Percentiles rank a stretch among this genome's conserved stretches.
phyloP scores from a whole-genome alignment of 2,329 filamentous ascomycete genomes.

The Alternaria novae-zelandiae region DNA sequence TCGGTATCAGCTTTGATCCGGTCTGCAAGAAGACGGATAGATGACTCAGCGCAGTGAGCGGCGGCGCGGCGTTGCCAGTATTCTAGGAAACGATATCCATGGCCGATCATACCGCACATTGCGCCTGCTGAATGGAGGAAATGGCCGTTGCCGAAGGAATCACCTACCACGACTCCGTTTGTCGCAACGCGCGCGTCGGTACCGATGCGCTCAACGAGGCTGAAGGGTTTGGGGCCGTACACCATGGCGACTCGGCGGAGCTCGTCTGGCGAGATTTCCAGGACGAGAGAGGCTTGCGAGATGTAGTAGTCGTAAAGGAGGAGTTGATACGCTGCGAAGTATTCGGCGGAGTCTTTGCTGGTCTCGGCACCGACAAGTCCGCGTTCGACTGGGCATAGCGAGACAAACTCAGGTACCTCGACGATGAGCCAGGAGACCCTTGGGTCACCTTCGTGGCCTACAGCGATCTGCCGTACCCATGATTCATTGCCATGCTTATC shows the following conservation, averaged over 20 bases:
- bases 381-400: background rate
- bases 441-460: slow-evolving; percentile 9
- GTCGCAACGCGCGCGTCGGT: slow-evolving; percentile 16
- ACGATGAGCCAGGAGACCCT: slow-evolving; percentile 9
- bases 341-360: slow-evolving; percentile 17
- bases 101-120: slow-evolving; percentile 26
- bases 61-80: slow-evolving; percentile 21
- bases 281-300: slow-evolving; percentile 19
- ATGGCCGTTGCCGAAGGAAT: slow-evolving; percentile 25
- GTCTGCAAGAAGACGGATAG: slow-evolving; percentile 18
- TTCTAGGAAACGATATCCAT: slow-evolving; percentile 20
- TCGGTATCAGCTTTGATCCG: slow-evolving; percentile 22
- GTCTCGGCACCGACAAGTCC: slow-evolving; percentile 5
- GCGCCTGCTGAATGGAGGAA: slow-evolving; percentile 22
- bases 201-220: slow-evolving; percentile 22
- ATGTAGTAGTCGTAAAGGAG: slow-evolving; percentile 26
- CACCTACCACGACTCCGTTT: slow-evolving; percentile 21
- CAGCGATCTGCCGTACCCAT: slow-evolving; percentile 9
- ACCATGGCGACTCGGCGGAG: slow-evolving; percentile 21
- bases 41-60: slow-evolving; percentile 14
- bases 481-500: slow-evolving; percentile 9
- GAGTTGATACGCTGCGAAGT: slow-evolving; percentile 23
- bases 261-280: slow-evolving; percentile 18
- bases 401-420: slow-evolving; percentile 6
- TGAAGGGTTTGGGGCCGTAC: slow-evolving; percentile 25